Evolutionary conservation across 352 stramenopile genomes (phyloP), one percentile per base, ranked within the genome.

Genomic region (Chrysophaeum taylorii): DNA sequence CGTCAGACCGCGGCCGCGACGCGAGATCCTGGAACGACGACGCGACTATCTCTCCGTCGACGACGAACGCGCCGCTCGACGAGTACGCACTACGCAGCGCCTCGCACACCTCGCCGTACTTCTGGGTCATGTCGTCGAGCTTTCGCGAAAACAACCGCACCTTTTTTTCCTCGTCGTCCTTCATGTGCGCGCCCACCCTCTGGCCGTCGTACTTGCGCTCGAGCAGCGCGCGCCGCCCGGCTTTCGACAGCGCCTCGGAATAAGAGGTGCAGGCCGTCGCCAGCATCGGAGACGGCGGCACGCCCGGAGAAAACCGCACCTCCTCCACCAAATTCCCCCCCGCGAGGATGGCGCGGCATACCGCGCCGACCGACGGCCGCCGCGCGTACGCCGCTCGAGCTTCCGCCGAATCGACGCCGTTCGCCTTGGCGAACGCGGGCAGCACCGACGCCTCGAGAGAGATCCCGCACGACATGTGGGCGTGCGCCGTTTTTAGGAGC

Each of bases 181-280:
- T 69, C 15, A 77, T 9, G 52, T 75, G 69, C 5, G 64, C 57
- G 29, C n/a, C n/a, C n/a, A n/a, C n/a, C n/a, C 73, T 39, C 62
- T 77, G 69, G 39, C 73, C 73, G 70, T 77, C 73, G 54, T 77
- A 77, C 68, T 77, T 77, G 57, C 33, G 35, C 57, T 66, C 57
- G 33, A 60, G 18, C 18, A 25, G 18, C 18, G 25, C 25, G 48
- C 12, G 45, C 18, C 45, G 45, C 45, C 18, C 45, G 45, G 18
- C 45, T 54, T 54, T 12, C 39, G 39, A 12, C 39, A 21, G 12
- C 12, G 39, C 39, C 12, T 45, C 39, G 39, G 21, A 45, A 12
- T 21, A 18, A 12, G 39, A 45, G 39, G 31, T 66, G 5, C 12
- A 31, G 14, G 57, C 5, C 12, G 4, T 45, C 2, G 57, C 57